These are phyloP conservation scores for Ophiostoma sp. DNA, from an alignment of 2,329 filamentous ascomycete genomes.

Conservation along the genomic window DNA sequence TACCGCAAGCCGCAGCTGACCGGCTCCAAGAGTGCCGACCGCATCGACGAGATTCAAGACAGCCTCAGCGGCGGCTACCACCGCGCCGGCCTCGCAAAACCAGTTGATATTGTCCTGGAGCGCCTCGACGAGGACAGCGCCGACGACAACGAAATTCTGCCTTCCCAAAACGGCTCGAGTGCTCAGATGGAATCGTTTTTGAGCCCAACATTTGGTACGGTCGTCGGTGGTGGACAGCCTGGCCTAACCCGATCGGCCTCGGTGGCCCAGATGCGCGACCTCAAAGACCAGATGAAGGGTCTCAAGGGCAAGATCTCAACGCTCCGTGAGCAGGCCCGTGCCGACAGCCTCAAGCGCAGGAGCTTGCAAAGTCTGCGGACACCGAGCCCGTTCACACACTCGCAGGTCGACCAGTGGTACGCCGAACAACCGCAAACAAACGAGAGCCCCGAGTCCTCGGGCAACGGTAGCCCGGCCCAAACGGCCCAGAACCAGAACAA, in stretches of 20 bases:
- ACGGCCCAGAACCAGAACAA: constrained; percentile 30
- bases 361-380: constrained; percentile 75
- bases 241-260: constrained; percentile 67
- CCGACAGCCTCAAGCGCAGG: constrained; percentile 74
- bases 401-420: constrained; percentile 58
- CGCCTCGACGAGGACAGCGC: constrained; percentile 56
- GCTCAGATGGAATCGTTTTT: constrained; percentile 42
- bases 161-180: constrained; percentile 33
- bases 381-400: constrained; percentile 76
- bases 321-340: constrained; percentile 73
- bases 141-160: constrained; percentile 27
- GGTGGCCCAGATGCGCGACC: constrained; percentile 67
- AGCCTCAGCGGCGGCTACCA: constrained; percentile 37
- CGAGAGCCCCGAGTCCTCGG: constrained; percentile 25
- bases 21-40: constrained; percentile 47
- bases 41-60: constrained; percentile 40
- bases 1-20: constrained; percentile 52
- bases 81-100: constrained; percentile 39
- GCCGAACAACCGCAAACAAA: constrained; percentile 35
- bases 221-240: constrained; percentile 37
- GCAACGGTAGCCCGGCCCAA: constrained; percentile 16
- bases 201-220: constrained; percentile 49
- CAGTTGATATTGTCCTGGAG: constrained; percentile 46
- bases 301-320: constrained; percentile 82
- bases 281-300: constrained; percentile 83